A percentile compares a stretch with the other conserved stretches of the same genome.
phyloP scores from a whole-genome alignment of 2,329 filamentous ascomycete species.

The Aureobasidium pullulans region DNA sequence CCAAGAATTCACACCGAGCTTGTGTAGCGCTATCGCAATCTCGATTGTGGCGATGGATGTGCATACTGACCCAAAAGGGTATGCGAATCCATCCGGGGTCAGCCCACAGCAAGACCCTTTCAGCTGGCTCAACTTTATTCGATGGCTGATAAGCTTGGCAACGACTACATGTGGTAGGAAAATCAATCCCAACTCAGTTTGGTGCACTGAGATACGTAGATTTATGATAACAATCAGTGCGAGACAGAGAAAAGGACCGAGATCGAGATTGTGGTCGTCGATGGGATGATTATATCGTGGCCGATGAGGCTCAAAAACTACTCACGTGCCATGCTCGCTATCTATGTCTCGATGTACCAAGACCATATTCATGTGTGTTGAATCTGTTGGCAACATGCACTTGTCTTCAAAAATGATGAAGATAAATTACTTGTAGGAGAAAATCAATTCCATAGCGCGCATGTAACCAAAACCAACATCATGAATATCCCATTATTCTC shows the following conservation, averaged over 20 bases:
- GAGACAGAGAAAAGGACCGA: constrained; percentile 1
- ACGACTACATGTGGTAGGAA: constrained; percentile 10
- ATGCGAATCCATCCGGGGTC: not conserved
- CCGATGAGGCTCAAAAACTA: not conserved
- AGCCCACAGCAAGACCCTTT: constrained; percentile 4
- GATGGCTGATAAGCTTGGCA: constrained; percentile 5
- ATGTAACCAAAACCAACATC: not conserved
- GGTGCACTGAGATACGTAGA: not conserved
- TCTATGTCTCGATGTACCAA: not conserved
- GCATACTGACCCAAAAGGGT: constrained; percentile 9
- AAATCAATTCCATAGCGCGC: not conserved
- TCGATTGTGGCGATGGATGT: constrained; percentile 6
- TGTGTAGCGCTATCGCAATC: constrained; percentile 6
- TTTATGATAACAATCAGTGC: not conserved
- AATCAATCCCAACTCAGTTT: constrained; percentile 1
- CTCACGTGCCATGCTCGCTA: not conserved
- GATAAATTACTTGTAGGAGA: no score
- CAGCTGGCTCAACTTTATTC: not conserved
- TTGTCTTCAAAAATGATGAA: not conserved
- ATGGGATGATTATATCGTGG: not conserved
- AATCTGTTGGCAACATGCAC: not conserved
- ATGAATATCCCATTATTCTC: not conserved
- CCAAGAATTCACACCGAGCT: not conserved
- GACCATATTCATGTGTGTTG: not conserved
- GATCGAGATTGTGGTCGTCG: not conserved